Base-by-base conservation (phyloP, 768 basidiomycete genomes). In the Rhizopogon salebrosus region DNA sequence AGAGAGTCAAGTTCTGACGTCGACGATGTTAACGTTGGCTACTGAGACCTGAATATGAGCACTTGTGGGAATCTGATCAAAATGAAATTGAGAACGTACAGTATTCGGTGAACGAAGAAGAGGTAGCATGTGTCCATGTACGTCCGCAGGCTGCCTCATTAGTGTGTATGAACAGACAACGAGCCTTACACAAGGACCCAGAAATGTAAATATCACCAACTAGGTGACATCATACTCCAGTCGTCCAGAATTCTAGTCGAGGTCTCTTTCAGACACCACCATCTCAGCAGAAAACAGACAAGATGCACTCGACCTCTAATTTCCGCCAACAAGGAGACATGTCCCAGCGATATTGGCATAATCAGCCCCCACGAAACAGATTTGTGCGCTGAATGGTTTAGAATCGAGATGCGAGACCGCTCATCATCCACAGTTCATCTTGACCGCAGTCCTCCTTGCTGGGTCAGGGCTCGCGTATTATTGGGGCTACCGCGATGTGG, bases 401-500 rank as follows among this genome's bases (percentile, higher is more conserved):
- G 23, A 22, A 9, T 20, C 35, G 6, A 5, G 27, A 49, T 18
- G 8, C n/a, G 18, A n/a, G 11, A 51, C 16, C 6, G 13, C 41
- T 49, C 23, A 49, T 48, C n/a, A 34, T 29, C 11, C 13, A n/a
- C 23, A 70, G 68, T 45, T 71, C 13, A 65, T 71, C 7, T 66
- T 62, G 20, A 58, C 62, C 7, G 61, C 61, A 1, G 60, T 58
- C 24, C n/a, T 70, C 34, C 5, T 70, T 20, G 65, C 62, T 8
- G 58, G 62, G 34, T 63, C 68, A 27, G 65, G 61, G 20, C 60
- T 69, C 37, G 68, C 66, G 34, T 71, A 70, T 54, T 70, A 70
- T 27, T 71, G 70, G 68, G 68, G 66, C 13, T 70, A 70, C 56
- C 68, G 62, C 24, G 70, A 62, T 27, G 60, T 70, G 41, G 68